Percentiles rank a stretch among this genome's conserved stretches.
These are phyloP conservation scores for Cercis canadensis DNA, from an alignment of 306 rosid genomes.

Conservation along the genomic window DNA sequence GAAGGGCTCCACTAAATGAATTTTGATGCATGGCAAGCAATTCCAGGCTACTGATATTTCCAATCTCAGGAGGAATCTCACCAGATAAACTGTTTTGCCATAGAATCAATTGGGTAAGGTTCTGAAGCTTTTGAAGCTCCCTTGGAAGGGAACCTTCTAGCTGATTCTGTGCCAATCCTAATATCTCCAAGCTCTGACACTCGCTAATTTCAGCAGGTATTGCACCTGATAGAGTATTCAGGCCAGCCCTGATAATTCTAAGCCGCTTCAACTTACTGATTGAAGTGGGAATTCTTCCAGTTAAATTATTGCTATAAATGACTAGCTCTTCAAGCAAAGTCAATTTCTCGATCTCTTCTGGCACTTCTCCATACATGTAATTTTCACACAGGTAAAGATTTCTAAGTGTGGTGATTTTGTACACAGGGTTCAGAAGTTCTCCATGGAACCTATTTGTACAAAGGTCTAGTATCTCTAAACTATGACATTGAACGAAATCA, in stretches of 20 bases:
- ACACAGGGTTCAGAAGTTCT: slow-evolving; percentile 48
- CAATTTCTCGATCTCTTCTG: slow-evolving; percentile 63
- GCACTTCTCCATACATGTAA: slow-evolving; percentile 59
- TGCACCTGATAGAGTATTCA: slow-evolving; percentile 61
- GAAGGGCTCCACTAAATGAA: slow-evolving; percentile 54
- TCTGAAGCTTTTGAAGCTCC: slow-evolving; percentile 66
- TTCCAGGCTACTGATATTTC: slow-evolving; percentile 62
- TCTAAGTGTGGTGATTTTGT: slow-evolving; percentile 51
- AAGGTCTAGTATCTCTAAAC: slow-evolving; percentile 68
- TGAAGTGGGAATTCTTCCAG: slow-evolving; percentile 66
- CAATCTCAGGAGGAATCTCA: slow-evolving; percentile 70
- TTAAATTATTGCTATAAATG: slow-evolving; percentile 69
- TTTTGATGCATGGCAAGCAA: slow-evolving; percentile 73
- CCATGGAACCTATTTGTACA: slow-evolving; percentile 82
- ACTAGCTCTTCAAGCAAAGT: slow-evolving; percentile 66
- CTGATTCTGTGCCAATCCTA: slow-evolving; percentile 75
- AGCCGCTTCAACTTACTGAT: slow-evolving; percentile 63
- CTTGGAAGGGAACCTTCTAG: slow-evolving; percentile 69
- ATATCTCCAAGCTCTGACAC: slow-evolving; percentile 64
- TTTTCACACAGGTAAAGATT: slow-evolving; percentile 78
- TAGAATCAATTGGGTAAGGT: slow-evolving; percentile 64
- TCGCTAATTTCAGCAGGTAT: slow-evolving; percentile 61
- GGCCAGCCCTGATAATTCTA: slow-evolving; percentile 69
- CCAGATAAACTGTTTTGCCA: slow-evolving; percentile 75
- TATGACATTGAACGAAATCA: slow-evolving; percentile 54